These are phyloP conservation scores for Peribolospora baueri DNA, from an alignment of 768 basidiomycete species.

Conservation along the genomic window DNA sequence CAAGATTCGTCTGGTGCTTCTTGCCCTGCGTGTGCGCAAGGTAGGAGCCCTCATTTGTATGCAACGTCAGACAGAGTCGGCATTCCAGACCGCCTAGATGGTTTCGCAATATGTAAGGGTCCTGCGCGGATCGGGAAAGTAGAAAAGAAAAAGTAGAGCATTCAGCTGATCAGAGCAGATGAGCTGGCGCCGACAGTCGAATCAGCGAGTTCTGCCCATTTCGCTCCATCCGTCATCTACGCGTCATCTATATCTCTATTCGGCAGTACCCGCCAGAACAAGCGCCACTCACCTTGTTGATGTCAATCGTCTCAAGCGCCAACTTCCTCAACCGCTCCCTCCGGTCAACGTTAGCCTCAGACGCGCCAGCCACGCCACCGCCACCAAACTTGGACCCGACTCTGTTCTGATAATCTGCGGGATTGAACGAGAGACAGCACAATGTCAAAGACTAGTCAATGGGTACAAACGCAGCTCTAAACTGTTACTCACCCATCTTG, in stretches of 20 bases:
- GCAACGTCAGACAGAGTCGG: conserved; percentile 83
- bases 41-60: conserved; percentile 98
- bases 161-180: neutral
- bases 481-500: too few relatives aligned
- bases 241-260: too few relatives aligned
- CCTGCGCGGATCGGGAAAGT: conserved; percentile 25
- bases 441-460: neutral
- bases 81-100: conserved; percentile 97
- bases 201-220: too few relatives aligned
- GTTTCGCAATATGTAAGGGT: conserved; percentile 95
- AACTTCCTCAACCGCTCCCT: conserved; percentile 84
- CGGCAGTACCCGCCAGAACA: neutral
- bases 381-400: conserved; percentile 90
- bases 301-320: conserved; percentile 80
- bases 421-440: neutral
- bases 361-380: conserved; percentile 82
- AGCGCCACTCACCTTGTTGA: conserved; percentile 49
- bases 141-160: neutral
- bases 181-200: neutral
- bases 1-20: conserved; percentile 96
- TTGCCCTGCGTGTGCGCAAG: conserved; percentile 98
- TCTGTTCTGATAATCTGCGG: conserved; percentile 38
- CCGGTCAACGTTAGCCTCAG: conserved; percentile 84
- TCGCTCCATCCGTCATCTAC: too few relatives aligned
- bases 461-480: too few relatives aligned